A percentile compares a stretch with the other conserved stretches of the same genome.
Evolutionary conservation across 202 grass and related monocot species (phyloP).

Genomic region (Alloteropsis angusta): DNA sequence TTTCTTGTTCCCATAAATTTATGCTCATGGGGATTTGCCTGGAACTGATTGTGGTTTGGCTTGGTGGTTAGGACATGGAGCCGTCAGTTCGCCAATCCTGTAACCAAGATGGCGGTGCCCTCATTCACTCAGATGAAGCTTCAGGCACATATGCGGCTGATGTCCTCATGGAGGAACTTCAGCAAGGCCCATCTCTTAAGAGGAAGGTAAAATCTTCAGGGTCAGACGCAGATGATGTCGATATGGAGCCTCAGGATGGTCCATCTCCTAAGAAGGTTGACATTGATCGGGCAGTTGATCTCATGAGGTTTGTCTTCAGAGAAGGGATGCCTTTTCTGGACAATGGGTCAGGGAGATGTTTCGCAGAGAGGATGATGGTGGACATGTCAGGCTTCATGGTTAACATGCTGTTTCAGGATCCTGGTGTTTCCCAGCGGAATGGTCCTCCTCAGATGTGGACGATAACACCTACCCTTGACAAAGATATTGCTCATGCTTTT

Average conservation of each 20-base stretch:
- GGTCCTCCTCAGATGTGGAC: background rate
- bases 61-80: conserved; percentile 17
- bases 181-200: background rate
- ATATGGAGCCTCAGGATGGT: background rate
- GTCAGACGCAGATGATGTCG: background rate
- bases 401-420: background rate
- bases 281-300: background rate
- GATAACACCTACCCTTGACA: conserved; percentile 15
- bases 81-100: background rate
- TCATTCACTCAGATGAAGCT: background rate
- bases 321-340: conserved; percentile 31
- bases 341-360: conserved; percentile 25
- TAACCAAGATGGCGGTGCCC: background rate
- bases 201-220: background rate
- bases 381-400: conserved; percentile 17
- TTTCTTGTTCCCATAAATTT: background rate
- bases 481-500: conserved; percentile 5
- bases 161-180: background rate
- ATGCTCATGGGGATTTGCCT: background rate
- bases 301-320: conserved; percentile 25
- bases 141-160: background rate
- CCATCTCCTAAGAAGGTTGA: background rate
- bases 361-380: conserved; percentile 11
- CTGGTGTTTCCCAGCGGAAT: background rate
- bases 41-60: background rate